These are phyloP conservation scores for Cladophialophora carrionii DNA, from an alignment of 2,329 filamentous ascomycete species.

Conservation along the genomic window DNA sequence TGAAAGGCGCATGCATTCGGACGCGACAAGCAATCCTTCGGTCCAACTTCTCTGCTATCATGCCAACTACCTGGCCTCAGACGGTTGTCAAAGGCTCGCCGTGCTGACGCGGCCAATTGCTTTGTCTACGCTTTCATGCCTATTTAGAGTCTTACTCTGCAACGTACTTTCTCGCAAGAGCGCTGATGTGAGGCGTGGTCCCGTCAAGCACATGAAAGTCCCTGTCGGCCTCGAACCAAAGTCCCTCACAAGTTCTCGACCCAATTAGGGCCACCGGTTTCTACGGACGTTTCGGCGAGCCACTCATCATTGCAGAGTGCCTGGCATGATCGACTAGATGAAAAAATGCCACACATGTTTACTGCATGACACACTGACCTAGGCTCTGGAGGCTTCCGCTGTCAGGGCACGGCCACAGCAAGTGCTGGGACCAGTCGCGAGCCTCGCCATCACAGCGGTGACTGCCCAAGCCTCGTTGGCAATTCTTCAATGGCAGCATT, in stretches of 20 bases:
- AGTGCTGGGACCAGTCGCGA: slow-evolving; percentile 22
- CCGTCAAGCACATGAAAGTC: slow-evolving; percentile 10
- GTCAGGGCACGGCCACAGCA: slow-evolving; percentile 17
- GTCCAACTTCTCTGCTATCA: slow-evolving; percentile 11
- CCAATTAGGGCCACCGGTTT: slow-evolving; percentile 13
- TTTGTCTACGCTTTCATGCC: neutral
- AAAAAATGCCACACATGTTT: slow-evolving; percentile 21
- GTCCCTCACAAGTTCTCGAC: slow-evolving; percentile 7
- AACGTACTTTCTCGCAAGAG: slow-evolving; percentile 17
- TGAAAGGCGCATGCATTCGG: slow-evolving; percentile 4
- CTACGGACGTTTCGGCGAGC: slow-evolving; percentile 12
- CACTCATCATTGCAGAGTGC: slow-evolving; percentile 28
- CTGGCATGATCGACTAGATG: slow-evolving; percentile 25
- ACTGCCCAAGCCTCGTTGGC: slow-evolving; percentile 35
- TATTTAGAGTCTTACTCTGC: slow-evolving; percentile 6
- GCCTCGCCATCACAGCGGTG: slow-evolving; percentile 28
- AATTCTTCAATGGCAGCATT: slow-evolving; percentile 29
- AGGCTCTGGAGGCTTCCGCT: slow-evolving; percentile 1
- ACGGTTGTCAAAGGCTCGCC: slow-evolving; percentile 1
- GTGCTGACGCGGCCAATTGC: slow-evolving; percentile 16
- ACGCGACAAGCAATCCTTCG: slow-evolving; percentile 29
- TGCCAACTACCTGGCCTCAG: neutral
- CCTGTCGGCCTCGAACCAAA: slow-evolving; percentile 10
- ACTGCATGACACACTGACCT: slow-evolving; percentile 17
- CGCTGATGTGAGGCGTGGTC: slow-evolving; percentile 15